Base-by-base conservation (phyloP, 2,329 filamentous ascomycete genomes). In the Penicillium paneum region DNA sequence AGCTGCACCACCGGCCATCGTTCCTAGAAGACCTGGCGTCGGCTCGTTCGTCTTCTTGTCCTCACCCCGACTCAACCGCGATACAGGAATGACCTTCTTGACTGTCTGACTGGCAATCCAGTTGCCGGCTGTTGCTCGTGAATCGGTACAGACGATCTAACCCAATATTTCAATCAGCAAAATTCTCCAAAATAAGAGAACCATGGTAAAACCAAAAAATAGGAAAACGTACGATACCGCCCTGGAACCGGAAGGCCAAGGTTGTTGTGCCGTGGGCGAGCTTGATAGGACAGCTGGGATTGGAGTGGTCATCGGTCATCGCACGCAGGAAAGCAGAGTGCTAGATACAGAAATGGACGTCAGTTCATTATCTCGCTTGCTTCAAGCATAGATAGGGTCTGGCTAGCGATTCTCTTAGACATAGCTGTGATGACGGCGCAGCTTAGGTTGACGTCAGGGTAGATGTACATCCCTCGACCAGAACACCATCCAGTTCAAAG, bases 91-190 rank as follows among this genome's bases (percentile, higher is more conserved):
- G 66, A 99, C 94, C 83, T 99, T 99, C 86, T 99, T 99, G 72
- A 99, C 94, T 50, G 94, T 99, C 83, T 99, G 94, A 78, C 90
- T 96, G 64, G 94, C 94, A 77, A 99, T 99, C 94, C 94, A 99
- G 84, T 94, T 95, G 70, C 94, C 94, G 29, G 94, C 93, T 44
- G 94, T 96, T 57, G 94, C 94, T 78, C 94, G 87, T 57, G 94
- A 99, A 79, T 99, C 94, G 56, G 94, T 99, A 51, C 93, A 93
- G 49, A 99, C 93, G 71, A 99, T 95, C 71, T 74, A 61, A n/a
- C 24, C 10, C 11, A 26, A 31, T n/a, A 31, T 46, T 39, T 43
- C 32, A 57, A 34, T 49, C 31, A 49, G 51, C 32, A 44, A 11
- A n/a, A n/a, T 19, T 17, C 17, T 10, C 26, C 34, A 17, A 10